A percentile compares a stretch with the other conserved stretches of the same genome.
Conservation (phyloP, 2,329 filamentous ascomycete genomes). For the Ceratocystis lukuohia region DNA sequence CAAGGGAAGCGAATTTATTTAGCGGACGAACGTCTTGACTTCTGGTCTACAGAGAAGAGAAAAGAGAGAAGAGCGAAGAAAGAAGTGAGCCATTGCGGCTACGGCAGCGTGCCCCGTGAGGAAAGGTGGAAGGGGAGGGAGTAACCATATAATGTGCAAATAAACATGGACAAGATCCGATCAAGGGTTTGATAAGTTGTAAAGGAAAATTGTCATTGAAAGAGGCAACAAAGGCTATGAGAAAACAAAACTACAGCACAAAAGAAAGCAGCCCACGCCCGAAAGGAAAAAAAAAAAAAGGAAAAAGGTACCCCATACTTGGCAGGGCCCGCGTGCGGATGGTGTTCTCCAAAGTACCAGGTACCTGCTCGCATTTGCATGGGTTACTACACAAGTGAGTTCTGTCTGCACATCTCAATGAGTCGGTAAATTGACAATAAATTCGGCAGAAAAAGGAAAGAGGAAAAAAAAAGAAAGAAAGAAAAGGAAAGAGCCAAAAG, state of each 20-base stretch:
- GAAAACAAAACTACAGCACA: neutral
- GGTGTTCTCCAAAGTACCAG: neutral
- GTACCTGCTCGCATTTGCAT: neutral
- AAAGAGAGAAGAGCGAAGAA: neutral
- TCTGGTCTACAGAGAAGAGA: neutral
- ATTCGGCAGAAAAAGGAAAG: no score
- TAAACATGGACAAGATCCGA: neutral
- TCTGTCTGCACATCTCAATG: no score
- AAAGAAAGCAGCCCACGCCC: no score
- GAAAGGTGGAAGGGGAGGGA: neutral
- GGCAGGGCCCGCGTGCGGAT: neutral
- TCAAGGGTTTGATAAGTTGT: conserved; percentile 1
- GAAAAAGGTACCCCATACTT: conserved; percentile 1
- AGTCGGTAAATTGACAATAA: no score
- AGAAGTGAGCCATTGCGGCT: neutral
- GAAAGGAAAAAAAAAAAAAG: neutral
- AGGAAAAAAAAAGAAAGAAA: no score
- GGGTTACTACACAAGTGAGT: no score
- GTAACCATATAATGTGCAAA: neutral
- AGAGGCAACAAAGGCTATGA: neutral
- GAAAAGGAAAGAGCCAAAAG: neutral
- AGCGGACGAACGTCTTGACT: neutral
- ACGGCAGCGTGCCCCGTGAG: neutral
- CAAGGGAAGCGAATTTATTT: neutral
- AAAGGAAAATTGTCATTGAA: neutral